Evolutionary conservation across 129 eudicot species (phyloP).

Genomic region (Mikania micrantha): DNA sequence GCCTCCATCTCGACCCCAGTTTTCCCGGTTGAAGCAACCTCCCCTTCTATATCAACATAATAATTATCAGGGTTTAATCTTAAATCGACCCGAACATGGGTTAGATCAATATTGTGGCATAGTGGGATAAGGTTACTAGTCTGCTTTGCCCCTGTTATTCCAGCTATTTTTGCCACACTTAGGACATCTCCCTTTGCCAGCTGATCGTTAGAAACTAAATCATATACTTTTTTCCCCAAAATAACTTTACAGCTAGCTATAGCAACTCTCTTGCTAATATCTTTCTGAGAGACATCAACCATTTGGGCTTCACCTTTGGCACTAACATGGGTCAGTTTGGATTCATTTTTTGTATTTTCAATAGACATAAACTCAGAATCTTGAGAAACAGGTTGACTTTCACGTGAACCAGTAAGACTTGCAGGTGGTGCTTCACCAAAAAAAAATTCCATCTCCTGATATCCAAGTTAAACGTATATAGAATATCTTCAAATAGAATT

Average conservation of each 20-base stretch:
- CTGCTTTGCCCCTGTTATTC: slow-evolving; percentile 74
- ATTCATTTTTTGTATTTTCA: slow-evolving; percentile 7
- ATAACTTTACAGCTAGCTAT: slow-evolving; percentile 81
- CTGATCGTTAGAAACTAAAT: slow-evolving; percentile 79
- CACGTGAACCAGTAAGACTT: slow-evolving; percentile 43
- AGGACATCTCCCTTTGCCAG: slow-evolving; percentile 86
- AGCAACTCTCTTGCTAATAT: slow-evolving; percentile 67
- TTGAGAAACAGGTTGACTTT: slow-evolving; percentile 34
- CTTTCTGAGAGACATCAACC: slow-evolving; percentile 85
- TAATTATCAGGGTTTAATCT: slow-evolving; percentile 43
- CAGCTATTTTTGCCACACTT: slow-evolving; percentile 77
- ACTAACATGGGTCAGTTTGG: slow-evolving; percentile 54
- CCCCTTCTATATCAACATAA: slow-evolving; percentile 65
- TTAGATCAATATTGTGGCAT: slow-evolving; percentile 68
- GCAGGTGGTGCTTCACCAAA: slow-evolving; percentile 80
- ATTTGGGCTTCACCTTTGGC: slow-evolving; percentile 79
- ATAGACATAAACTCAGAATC: slow-evolving; percentile 22
- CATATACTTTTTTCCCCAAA: slow-evolving; percentile 60
- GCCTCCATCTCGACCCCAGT: slow-evolving; percentile 99
- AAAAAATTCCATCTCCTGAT: slow-evolving; percentile 80
- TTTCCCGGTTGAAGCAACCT: slow-evolving; percentile 72
- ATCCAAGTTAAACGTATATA: not conserved
- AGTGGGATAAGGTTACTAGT: slow-evolving; percentile 84
- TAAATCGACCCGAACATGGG: slow-evolving; percentile 60
- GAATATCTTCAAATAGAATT: not conserved